Percentiles rank a stretch among this genome's conserved stretches.
These are phyloP conservation scores for Vinca minor DNA, from an alignment of 257 asterid genomes.

Conservation along the genomic window DNA sequence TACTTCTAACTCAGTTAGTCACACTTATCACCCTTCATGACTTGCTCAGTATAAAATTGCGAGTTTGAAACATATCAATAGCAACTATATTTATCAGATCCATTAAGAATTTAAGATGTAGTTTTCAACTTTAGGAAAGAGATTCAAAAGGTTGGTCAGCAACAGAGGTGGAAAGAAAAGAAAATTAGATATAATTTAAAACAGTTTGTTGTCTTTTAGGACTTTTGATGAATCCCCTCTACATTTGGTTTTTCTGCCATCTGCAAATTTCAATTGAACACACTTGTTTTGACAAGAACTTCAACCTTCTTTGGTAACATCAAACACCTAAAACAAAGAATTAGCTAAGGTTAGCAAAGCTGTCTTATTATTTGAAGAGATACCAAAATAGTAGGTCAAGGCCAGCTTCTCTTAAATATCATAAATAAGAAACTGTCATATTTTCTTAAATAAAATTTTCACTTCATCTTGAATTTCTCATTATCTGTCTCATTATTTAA, in stretches of 20 bases:
- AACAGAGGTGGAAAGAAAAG: background rate
- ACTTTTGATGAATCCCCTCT: conserved; percentile 1
- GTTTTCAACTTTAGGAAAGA: background rate
- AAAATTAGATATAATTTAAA: background rate
- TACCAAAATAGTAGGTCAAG: conserved; percentile 7
- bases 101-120: too few relatives aligned
- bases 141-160: background rate
- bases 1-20: too few relatives aligned
- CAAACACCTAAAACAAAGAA: background rate
- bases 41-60: too few relatives aligned
- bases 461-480: background rate
- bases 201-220: background rate
- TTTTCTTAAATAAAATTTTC: background rate
- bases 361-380: background rate
- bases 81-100: too few relatives aligned
- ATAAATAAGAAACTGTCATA: too few relatives aligned
- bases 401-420: conserved; percentile 3
- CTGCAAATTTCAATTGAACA: background rate
- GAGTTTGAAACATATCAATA: too few relatives aligned
- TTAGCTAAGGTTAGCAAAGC: background rate
- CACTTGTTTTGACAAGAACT: background rate
- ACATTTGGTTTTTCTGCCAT: too few relatives aligned
- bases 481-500: too few relatives aligned
- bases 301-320: background rate
- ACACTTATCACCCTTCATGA: too few relatives aligned